Evolutionary conservation across 2,329 filamentous ascomycete genomes (phyloP).

Genomic region (Hypoxylon sp.): DNA sequence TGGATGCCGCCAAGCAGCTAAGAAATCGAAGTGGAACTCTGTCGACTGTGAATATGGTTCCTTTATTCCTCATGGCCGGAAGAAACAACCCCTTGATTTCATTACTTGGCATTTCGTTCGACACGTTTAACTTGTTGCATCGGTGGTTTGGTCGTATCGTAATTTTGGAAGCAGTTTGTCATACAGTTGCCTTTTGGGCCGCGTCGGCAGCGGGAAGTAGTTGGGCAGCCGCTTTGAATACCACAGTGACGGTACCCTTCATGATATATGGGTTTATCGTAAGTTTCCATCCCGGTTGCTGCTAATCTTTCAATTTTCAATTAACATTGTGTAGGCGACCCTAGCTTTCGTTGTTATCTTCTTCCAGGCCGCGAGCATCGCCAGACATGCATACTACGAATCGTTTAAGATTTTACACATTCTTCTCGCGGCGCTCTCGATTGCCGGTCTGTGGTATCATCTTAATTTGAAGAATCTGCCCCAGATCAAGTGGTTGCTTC

Average conservation of each 20-base stretch:
- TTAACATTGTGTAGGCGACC: constrained; percentile 62
- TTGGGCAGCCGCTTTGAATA: constrained; percentile 63
- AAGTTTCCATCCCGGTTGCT: constrained; percentile 54
- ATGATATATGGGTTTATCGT: constrained; percentile 76
- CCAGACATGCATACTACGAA: constrained; percentile 86
- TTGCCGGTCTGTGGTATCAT: constrained; percentile 78
- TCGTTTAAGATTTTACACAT: constrained; percentile 83
- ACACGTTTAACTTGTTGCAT: constrained; percentile 86
- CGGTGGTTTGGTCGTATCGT: constrained; percentile 86
- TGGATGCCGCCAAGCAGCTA: constrained; percentile 64
- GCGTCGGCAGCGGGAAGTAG: constrained; percentile 59
- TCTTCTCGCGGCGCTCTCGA: constrained; percentile 69
- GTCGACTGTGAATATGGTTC: constrained; percentile 82
- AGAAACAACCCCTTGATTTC: constrained; percentile 84
- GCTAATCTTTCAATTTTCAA: background rate
- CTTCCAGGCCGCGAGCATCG: constrained; percentile 77
- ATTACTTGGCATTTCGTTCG: constrained; percentile 81
- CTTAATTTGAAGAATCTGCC: constrained; percentile 68
- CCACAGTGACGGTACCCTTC: constrained; percentile 60
- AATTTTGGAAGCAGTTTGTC: constrained; percentile 76
- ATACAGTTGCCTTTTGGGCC: constrained; percentile 73
- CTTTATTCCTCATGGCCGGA: constrained; percentile 80
- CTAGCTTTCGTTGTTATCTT: constrained; percentile 73
- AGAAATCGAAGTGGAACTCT: constrained; percentile 80
- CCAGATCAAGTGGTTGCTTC: constrained; percentile 72